Percentiles rank a stretch among this genome's conserved stretches.
phyloP scores from a whole-genome alignment of 805 yeast genomes.

The Cyberlindnera mississippiensis region DNA sequence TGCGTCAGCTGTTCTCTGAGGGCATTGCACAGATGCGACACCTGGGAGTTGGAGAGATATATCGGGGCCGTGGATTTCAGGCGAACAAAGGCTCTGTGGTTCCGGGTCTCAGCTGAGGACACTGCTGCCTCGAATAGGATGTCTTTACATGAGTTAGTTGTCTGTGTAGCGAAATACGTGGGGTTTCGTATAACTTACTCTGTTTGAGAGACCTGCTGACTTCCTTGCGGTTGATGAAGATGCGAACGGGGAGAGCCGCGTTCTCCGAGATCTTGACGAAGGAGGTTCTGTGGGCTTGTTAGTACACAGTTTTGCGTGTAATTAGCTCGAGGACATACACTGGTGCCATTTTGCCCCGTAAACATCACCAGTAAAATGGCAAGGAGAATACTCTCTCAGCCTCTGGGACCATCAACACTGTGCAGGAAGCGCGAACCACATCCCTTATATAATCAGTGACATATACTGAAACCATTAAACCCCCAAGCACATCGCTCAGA shows the following conservation, averaged over 20 bases:
- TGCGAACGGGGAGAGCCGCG: slow-evolving; percentile 14
- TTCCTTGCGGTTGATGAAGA: slow-evolving; percentile 19
- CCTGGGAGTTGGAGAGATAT: slow-evolving; percentile 22
- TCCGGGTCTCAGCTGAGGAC: slow-evolving; percentile 17
- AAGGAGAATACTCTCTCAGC: no score
- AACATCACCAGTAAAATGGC: no score
- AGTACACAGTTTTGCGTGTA: background rate
- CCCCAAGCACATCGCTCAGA: background rate
- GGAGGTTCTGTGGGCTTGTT: slow-evolving; percentile 13
- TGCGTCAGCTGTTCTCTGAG: slow-evolving; percentile 16
- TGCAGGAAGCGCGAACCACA: no score
- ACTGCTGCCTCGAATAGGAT: slow-evolving; percentile 21
- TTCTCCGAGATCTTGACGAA: slow-evolving; percentile 13
- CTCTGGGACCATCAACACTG: no score
- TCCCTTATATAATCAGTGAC: no score
- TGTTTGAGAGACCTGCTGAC: slow-evolving; percentile 11
- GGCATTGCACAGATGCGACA: slow-evolving; percentile 11
- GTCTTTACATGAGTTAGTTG: slow-evolving; percentile 4
- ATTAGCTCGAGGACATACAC: slow-evolving; percentile 14
- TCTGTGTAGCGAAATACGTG: background rate
- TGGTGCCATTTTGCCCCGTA: slow-evolving; percentile 19
- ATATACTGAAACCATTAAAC: background rate
- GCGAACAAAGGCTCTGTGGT: slow-evolving; percentile 19
- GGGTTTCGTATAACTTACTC: slow-evolving; percentile 6
- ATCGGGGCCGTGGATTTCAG: slow-evolving; percentile 14